Conservation (phyloP, 1,284 basidiomycete genomes). For the Naganishia liquefaciens region DNA sequence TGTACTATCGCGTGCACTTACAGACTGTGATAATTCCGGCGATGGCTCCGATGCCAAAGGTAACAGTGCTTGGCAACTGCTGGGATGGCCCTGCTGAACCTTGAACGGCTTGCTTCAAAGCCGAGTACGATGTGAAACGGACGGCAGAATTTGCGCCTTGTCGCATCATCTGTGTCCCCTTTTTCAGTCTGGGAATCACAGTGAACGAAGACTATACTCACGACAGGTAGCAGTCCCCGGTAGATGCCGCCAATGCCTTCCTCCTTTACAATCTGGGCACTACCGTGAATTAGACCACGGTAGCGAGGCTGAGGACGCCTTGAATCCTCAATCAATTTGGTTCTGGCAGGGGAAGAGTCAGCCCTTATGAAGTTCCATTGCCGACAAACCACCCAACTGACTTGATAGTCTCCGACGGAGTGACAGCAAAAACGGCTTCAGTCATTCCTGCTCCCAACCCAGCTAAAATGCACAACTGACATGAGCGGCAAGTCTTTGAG, state of each 20-base stretch:
- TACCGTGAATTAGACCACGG: constrained; percentile 84
- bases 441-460: constrained; percentile 93
- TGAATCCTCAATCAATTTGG: constrained; percentile 96
- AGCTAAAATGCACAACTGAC: constrained; percentile 57
- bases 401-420: constrained; percentile 98
- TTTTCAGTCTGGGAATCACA: neutral
- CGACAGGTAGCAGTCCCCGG: constrained; percentile 89
- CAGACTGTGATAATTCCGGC: constrained; percentile 95
- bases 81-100: constrained; percentile 80
- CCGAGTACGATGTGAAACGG: constrained; percentile 93
- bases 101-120: constrained; percentile 87
- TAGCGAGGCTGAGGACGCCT: constrained; percentile 81
- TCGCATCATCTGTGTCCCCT: constrained; percentile 75
- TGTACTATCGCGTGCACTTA: constrained; percentile 48
- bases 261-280: constrained; percentile 73
- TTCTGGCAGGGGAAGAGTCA: constrained; percentile 59
- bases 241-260: constrained; percentile 82
- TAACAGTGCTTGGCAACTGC: constrained; percentile 79
- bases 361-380: neutral
- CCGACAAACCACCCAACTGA: constrained; percentile 53
- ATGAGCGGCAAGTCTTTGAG: neutral
- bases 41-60: constrained; percentile 89
- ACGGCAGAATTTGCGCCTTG: constrained; percentile 97
- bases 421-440: constrained; percentile 93
- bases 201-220: constrained; percentile 54